These are phyloP conservation scores for Fusarium sp. DNA, from an alignment of 2,329 filamentous ascomycete species.

Conservation along the genomic window DNA sequence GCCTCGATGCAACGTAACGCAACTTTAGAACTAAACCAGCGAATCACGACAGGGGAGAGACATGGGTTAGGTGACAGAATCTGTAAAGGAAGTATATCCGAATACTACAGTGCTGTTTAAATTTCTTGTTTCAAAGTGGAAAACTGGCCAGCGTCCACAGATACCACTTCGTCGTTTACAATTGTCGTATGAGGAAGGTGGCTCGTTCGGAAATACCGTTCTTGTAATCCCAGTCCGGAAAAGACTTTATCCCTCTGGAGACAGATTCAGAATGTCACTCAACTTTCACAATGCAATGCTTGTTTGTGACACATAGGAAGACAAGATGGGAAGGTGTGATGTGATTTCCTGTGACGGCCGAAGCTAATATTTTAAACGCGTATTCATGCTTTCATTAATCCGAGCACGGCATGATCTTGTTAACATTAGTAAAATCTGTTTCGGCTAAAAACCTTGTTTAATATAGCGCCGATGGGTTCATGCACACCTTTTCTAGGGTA, in stretches of 20 bases:
- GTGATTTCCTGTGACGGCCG: neutral
- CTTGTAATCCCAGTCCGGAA: neutral
- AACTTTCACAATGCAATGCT: neutral
- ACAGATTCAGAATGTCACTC: neutral
- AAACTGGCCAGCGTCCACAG: fast-evolving
- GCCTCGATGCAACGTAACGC: neutral
- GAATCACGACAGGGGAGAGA: fast-evolving
- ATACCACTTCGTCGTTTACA: neutral
- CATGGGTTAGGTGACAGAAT: neutral
- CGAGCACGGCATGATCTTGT: neutral
- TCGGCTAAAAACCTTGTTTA: neutral
- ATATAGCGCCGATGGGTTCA: neutral
- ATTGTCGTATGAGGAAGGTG: neutral
- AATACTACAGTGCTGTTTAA: neutral
- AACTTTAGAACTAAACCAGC: neutral
- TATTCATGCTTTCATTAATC: neutral
- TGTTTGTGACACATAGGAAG: neutral
- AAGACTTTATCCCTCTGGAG: neutral
- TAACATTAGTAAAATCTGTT: neutral
- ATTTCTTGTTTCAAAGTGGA: neutral
- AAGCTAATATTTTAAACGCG: neutral
- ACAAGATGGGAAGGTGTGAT: neutral
- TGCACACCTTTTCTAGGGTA: neutral
- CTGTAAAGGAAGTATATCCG: neutral
- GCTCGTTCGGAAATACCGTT: neutral